phyloP scores from a whole-genome alignment of 176 grass and related monocot species.

The barley (Hordeum vulgare) region MorexV3_pseudomolecules_assembly NC_058520.1:490713790-490714289 shows the following conservation, averaged over 20 bases:
- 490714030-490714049: slow-evolving; percentile 49
- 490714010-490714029: slow-evolving; percentile 55
- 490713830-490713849: not conserved
- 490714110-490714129: slow-evolving; percentile 38
- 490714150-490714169: not conserved
- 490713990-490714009: slow-evolving; percentile 76
- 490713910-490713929: not conserved
- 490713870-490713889: not conserved
- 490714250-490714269: not conserved
- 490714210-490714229: not conserved
- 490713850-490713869: not conserved
- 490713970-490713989: slow-evolving; percentile 83
- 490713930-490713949: slow-evolving; percentile 34
- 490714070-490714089: slow-evolving; percentile 28
- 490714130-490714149: slow-evolving; percentile 15
- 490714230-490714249: not conserved
- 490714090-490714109: slow-evolving; percentile 43
- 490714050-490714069: slow-evolving; percentile 22
- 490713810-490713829: not conserved
- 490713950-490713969: slow-evolving; percentile 92
- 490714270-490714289: not conserved
- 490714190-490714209: not conserved
- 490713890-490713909: not conserved
- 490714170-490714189: not conserved
- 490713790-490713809: not conserved